Evolutionary conservation across 2,329 filamentous ascomycete species (phyloP), one percentile per base, ranked within the genome.

Genomic region (Aspergillus cejpii): DNA sequence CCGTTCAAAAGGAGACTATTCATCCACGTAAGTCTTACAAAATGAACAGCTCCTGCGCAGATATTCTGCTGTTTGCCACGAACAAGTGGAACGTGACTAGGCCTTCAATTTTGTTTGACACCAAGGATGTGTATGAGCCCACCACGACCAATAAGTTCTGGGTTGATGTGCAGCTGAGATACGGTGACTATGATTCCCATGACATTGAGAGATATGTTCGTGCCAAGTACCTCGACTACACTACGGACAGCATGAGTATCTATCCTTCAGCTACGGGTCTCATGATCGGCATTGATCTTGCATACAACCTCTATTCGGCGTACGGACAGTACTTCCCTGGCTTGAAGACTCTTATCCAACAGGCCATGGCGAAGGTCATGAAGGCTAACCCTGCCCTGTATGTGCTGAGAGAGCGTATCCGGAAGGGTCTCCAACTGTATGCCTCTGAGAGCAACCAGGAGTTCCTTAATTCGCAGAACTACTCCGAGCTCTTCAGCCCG

Each of bases 341-440:
- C 62, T 73, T 98, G 50, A 98, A 98, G 76, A 85, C 89, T 38
- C 79, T 98, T 19, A 76, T 98, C 20, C 94, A 98, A 68, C 91
- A 97, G 67, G 92, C 94, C 5, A 98, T 98, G 94, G 89, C 89
- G 39, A 98, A 98, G 81, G 82, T 98, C 64, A 98, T 98, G 92
- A 98, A 98, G 72, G 91, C 92, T 28, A 98, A 98, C 62, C 92
- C 92, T 12, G 92, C 92, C 2, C 72, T 98, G 24, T 98, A 97
- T 65, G 92, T 98, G 41, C 74, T 98, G 48, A 86, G 92, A 48
- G 92, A 98, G 73, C 92, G 92, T 78, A 98, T 98, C 53, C 81
- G 94, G 53, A 98, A 98, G 76, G 92, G 92, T 76, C 79, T 98
- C 47, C 92, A 98, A 71, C 76, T 98, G 11, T 98, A 98, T 61